Evolutionary conservation across 805 yeast species (phyloP).

Genomic region (Schwanniomyces pseudopolymorphus): DNA sequence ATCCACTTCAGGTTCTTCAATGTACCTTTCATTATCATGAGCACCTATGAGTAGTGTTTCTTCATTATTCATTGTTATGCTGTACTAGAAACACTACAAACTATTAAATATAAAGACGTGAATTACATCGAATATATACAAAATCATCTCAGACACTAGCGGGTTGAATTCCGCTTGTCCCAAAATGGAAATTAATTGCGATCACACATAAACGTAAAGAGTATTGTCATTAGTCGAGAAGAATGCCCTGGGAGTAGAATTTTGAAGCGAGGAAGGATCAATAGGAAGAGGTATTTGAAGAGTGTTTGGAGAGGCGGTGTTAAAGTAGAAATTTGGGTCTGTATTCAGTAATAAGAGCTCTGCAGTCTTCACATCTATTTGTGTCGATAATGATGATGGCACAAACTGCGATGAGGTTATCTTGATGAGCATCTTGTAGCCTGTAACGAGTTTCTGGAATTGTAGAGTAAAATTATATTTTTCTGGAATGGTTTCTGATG

Average conservation of each 20-base stretch:
- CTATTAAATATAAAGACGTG: too few species aligned
- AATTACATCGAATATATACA: background rate
- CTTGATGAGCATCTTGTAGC: conserved; percentile 12
- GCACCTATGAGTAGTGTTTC: conserved; percentile 23
- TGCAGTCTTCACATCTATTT: conserved; percentile 7
- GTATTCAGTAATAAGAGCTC: conserved; percentile 9
- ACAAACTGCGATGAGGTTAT: conserved; percentile 17
- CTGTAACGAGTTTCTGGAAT: conserved; percentile 4
- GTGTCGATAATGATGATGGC: conserved; percentile 7
- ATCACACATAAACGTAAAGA: conserved; percentile 13
- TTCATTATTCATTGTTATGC: conserved; percentile 21
- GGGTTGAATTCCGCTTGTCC: conserved; percentile 1
- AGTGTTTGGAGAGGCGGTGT: background rate
- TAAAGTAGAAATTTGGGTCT: conserved; percentile 13
- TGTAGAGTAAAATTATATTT: background rate
- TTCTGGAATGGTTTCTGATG: background rate
- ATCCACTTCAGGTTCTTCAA: background rate
- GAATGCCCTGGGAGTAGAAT: conserved; percentile 8
- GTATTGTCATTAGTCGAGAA: conserved; percentile 13
- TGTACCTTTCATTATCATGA: conserved; percentile 17
- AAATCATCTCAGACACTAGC: background rate
- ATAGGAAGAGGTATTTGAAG: conserved; percentile 10
- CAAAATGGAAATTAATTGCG: conserved; percentile 1
- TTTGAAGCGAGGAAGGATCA: background rate
- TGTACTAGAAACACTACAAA: background rate